A percentile compares a stretch with the other conserved stretches of the same genome.
Conservation (phyloP, 148 eudicot genomes). For the Rhododendron kiyosumense region DNA sequence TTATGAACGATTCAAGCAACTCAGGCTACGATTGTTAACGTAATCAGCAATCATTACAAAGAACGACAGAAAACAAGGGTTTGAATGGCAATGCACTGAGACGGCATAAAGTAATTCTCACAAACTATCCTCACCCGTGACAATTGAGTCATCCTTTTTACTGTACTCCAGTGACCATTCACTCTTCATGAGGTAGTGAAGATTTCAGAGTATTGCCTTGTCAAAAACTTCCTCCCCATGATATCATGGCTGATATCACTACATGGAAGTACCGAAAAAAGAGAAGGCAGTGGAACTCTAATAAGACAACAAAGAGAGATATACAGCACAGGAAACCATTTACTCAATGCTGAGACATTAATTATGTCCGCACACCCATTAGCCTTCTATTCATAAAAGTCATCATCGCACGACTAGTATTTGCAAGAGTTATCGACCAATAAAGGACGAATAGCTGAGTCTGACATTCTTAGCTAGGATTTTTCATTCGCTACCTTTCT, state of each 20-base stretch:
- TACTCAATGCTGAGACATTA: neutral
- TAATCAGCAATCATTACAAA: neutral
- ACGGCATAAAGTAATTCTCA: neutral
- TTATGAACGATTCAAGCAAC: neutral
- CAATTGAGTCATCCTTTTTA: neutral
- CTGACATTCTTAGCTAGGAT: neutral
- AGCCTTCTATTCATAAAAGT: neutral
- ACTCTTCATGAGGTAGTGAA: neutral
- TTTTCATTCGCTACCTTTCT: neutral
- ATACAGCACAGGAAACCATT: neutral
- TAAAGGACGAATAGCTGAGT: neutral
- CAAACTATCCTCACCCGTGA: neutral
- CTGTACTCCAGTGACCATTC: neutral
- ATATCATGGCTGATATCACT: neutral
- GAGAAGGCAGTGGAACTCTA: neutral
- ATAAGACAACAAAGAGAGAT: neutral
- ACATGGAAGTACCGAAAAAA: neutral
- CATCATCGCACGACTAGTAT: neutral
- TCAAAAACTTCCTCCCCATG: neutral
- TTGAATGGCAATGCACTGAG: neutral
- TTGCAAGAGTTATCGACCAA: neutral
- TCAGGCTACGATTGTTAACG: neutral
- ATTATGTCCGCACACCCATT: neutral
- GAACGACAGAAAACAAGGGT: neutral
- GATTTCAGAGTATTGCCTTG: neutral